Evolutionary conservation across 2,329 filamentous ascomycete genomes (phyloP), one percentile per base, ranked within the genome.

Genomic region (Chaetomiaceae sp.): DNA sequence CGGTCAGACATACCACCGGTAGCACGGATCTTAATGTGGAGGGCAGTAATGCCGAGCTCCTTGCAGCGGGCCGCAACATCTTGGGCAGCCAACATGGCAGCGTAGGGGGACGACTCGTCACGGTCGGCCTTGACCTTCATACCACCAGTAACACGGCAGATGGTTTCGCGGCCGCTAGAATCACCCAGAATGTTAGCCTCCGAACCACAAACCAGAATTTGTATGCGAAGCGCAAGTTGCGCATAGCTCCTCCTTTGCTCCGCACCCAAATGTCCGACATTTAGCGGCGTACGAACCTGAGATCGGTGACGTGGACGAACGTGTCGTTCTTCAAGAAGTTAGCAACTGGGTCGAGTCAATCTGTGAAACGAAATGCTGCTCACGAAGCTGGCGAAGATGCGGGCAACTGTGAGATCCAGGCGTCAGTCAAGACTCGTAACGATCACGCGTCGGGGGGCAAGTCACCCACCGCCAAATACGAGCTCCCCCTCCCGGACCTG

Each of bases 121-220:
- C 94, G 92, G 74, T 99, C 91, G 77, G 91, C 91, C 88, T 99
- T 99, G 85, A 99, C 94, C 85, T 99, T 99, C 94, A 99, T 99
- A 74, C 95, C 95, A 81, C 95, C 94, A 70, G 95, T 99, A 67
- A 99, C 92, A 89, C 94, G 91, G 85, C 85, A 89, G 82, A 99
- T 96, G 80, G 95, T 99, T 88, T 99, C 94, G 79, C 94, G 94
- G 80, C 94, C 94, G 80, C 89, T 95, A 81, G 75, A 82, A 84
- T 82, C 79, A 84, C 78, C 78, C 79, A 82, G 74, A 71, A 74
- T 71, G 78, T 86, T 78, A 86, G 82, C 78, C 76, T 78, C 52
- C 42, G 53, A 58, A 55, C 57, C 55, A 54, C 20, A 52, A 41
- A 46, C 56, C 48, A 7, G 43, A 56, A 20, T 10, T 21, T 51